Base-by-base conservation (phyloP, 768 basidiomycete genomes). In the Leccinum obscurum region DNA sequence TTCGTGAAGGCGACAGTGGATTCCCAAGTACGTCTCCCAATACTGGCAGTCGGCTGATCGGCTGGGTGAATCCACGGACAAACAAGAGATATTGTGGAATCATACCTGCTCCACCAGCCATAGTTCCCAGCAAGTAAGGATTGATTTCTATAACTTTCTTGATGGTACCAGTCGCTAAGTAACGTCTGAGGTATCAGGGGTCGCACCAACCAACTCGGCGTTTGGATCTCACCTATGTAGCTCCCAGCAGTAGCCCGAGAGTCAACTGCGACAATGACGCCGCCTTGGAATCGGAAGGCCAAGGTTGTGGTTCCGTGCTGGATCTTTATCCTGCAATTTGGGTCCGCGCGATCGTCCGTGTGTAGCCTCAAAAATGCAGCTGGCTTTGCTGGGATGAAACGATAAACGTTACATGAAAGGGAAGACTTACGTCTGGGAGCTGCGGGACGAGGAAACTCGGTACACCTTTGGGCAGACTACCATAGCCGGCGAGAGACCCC, bases 101-200 rank as follows among this genome's bases (percentile, higher is more conserved):
- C 83, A 65, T 70, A 88, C 95, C 96, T 67, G 97, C 97, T 76
- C 96, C 96, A 76, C 97, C 97, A 63, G 97, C 97, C 96, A 99
- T 98, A 2, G 97, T 99, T 62, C 97, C 97, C n/a, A 99, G 84
- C 54, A 99, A 78, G 79, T 95, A 98, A 46, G 93, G 93, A 78
- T 98, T 98, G 77, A 99, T 99, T 79, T 99, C 97, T 68, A 99
- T 98, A 64, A 99, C 95, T 81, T 98, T 99, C 83, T 96, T 98
- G 63, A 99, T 93, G 15, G 96, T 98, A 56, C 96, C 95, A 20
- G 89, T 93, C 0, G 96, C 96, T 98, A 70, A 1, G 37, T 20
- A 41, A 22, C 35, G 50, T 50, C 17, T 28, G 24, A 22, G 20
- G 20, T n/a, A 50, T 61, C 17, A 49, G 37, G 34, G 15, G 30